Conservation (phyloP, 2,329 filamentous ascomycete species). For the Trichoderma sp. region DNA sequence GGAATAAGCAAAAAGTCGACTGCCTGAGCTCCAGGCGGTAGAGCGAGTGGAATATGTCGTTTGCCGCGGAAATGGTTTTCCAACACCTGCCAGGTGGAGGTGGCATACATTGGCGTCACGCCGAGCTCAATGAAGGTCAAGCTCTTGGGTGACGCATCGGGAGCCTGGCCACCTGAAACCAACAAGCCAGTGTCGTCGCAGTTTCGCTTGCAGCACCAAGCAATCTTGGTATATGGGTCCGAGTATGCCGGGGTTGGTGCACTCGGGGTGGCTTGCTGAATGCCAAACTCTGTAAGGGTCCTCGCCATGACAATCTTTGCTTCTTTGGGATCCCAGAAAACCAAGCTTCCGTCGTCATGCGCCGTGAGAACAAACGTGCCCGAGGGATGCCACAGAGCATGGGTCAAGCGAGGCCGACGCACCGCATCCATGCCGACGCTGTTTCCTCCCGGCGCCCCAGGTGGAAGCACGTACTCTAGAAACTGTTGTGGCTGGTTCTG, state of each 20-base stretch:
- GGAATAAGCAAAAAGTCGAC: constrained; percentile 81
- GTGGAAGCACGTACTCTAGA: constrained; percentile 78
- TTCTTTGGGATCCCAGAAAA: constrained; percentile 92
- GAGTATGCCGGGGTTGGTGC: constrained; percentile 57
- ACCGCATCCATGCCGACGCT: constrained; percentile 57
- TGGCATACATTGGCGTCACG: constrained; percentile 83
- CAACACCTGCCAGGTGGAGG: constrained; percentile 83
- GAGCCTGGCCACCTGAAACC: constrained; percentile 74
- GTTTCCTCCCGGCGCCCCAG: constrained; percentile 81
- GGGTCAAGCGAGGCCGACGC: constrained; percentile 71
- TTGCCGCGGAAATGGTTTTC: constrained; percentile 78
- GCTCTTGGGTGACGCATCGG: constrained; percentile 66
- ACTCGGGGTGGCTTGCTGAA: constrained; percentile 62
- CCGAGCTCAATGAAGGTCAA: constrained; percentile 89
- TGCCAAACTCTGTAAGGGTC: constrained; percentile 68
- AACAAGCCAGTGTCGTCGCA: constrained; percentile 89
- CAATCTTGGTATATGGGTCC: constrained; percentile 72
- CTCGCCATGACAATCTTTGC: constrained; percentile 79
- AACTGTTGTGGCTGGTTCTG: constrained; percentile 74
- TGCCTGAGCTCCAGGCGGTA: constrained; percentile 73
- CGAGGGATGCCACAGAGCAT: constrained; percentile 91
- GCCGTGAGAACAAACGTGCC: constrained; percentile 84
- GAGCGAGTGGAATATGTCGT: constrained; percentile 65
- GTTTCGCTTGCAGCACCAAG: constrained; percentile 93
- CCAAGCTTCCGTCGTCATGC: constrained; percentile 86